Evolutionary conservation across 805 yeast species (phyloP), one percentile per base, ranked within the genome.

Genomic region (Hanseniaspora vineae): DNA sequence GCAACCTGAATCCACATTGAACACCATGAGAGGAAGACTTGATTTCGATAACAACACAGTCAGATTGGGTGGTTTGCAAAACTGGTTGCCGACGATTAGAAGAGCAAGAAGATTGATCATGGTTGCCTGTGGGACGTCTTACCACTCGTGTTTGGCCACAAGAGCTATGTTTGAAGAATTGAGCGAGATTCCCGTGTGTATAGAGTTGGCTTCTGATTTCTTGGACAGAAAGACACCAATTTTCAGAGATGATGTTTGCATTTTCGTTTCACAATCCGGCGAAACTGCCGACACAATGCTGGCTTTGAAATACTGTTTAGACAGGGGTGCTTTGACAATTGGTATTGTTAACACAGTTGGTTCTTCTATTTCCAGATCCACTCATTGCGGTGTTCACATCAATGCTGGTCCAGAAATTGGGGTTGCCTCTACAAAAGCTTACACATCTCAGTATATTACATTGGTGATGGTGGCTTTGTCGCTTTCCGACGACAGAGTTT

Each of bases 391-490:
- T 78, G 96, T 92, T 49, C 99, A 92, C 66, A 89, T 92, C 65
- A 92, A 92, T 64, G 98, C 98, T 44, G 99, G 99, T 55, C 98
- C 98, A 43, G 99, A 92, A 70, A 92, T 92, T 54, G 97, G 98
- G 67, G 99, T 92, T 56, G 99, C 99, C 11, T 88, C 97, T 12
- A 92, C 99, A 44, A 92, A 92, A 70, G 98, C 98, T 31, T 92
- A 92, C 72, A 92, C 99, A 8, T 92, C 99, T 11, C 99, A 92
- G 67, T 92, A 80, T 66, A 89, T 94, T 66, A 97, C 98, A 0
- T 72, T 92, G 54, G 97, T 90, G 4, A 87, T 92, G 97, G 76
- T 92, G 70, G 97, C 97, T 1, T 75, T 92, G 47, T 86, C 90
- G n/a, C 75, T 92, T 53, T 85, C 97, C 11, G 95, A 88, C 60